These are phyloP conservation scores for Exophiala mesophila DNA, from an alignment of 2,329 filamentous ascomycete species.

Conservation along the genomic window DNA sequence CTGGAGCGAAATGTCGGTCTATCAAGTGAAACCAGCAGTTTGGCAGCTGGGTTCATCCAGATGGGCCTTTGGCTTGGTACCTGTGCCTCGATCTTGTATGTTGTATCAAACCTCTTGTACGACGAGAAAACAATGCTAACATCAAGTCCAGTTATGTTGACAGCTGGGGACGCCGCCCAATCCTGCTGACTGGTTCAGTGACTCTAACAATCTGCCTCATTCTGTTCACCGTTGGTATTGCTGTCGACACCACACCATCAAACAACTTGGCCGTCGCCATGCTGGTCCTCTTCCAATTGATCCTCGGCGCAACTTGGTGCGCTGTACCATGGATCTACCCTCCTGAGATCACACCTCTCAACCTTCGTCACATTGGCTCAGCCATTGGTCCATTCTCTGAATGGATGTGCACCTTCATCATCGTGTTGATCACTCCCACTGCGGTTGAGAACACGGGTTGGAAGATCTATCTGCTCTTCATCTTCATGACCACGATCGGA, in stretches of 20 bases:
- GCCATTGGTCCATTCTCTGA: constrained; percentile 30
- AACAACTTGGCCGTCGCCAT: constrained; percentile 30
- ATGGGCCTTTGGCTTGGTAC: constrained; percentile 13
- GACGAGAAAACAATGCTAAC: constrained; percentile 1
- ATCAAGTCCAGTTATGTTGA: constrained; percentile 7
- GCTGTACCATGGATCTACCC: constrained; percentile 31
- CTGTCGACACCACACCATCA: constrained; percentile 11
- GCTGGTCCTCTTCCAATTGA: constrained; percentile 31
- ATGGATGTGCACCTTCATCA: constrained; percentile 34
- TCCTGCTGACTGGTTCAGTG: constrained; percentile 25
- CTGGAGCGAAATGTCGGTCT: constrained; percentile 44
- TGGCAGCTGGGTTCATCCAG: constrained; percentile 50
- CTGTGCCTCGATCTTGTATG: constrained; percentile 10
- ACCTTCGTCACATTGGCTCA: constrained; percentile 32
- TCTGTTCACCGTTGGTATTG: constrained; percentile 28
- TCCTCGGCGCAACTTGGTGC: constrained; percentile 32
- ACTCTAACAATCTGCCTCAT: constrained; percentile 30
- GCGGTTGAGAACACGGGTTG: constrained; percentile 31
- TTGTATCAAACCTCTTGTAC: too few relatives aligned
- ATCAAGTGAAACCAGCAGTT: constrained; percentile 47
- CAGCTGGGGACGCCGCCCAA: constrained; percentile 9
- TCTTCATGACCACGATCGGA: too few relatives aligned
- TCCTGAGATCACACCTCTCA: constrained; percentile 33
- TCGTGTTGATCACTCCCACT: constrained; percentile 33
- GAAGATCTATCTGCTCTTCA: constrained; percentile 33